A percentile compares a stretch with the other conserved stretches of the same genome.
Conservation (phyloP, 2,329 filamentous ascomycete species). For the Paecilomyces formosus region DNA sequence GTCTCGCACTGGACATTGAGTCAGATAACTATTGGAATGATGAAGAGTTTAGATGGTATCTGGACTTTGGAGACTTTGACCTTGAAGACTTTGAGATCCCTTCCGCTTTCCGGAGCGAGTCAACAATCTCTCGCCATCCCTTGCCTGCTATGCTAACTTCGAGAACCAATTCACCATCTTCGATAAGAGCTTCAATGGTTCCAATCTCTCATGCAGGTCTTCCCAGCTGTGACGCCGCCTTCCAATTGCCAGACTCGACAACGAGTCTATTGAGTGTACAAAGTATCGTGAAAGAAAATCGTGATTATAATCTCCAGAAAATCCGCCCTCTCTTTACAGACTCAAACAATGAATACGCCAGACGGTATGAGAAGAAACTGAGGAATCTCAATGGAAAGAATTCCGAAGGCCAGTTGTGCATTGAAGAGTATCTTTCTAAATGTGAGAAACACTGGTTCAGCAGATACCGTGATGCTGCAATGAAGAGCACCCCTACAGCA, state of each 20-base stretch:
- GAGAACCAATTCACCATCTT: not conserved
- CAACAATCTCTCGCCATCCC: not conserved
- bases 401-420: constrained; percentile 48
- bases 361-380: constrained; percentile 47
- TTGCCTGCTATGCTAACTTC: not conserved
- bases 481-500: constrained; percentile 23
- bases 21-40: not conserved
- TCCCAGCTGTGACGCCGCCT: not conserved
- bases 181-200: not conserved
- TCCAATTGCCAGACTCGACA: not conserved
- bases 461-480: constrained; percentile 38
- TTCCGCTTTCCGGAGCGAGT: not conserved
- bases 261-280: constrained; percentile 8
- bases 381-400: constrained; percentile 45
- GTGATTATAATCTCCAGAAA: constrained; percentile 51
- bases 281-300: constrained; percentile 46
- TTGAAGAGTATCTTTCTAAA: constrained; percentile 52
- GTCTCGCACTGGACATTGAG: not conserved
- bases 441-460: constrained; percentile 57
- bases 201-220: constrained; percentile 1
- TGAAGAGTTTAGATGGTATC: not conserved
- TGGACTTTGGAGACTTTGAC: not conserved
- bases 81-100: not conserved
- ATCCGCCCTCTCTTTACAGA: constrained; percentile 58
- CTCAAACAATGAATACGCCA: constrained; percentile 48